Conservation (phyloP, 1,139 yeast genomes). For the Geotrichum klebahnii region DNA sequence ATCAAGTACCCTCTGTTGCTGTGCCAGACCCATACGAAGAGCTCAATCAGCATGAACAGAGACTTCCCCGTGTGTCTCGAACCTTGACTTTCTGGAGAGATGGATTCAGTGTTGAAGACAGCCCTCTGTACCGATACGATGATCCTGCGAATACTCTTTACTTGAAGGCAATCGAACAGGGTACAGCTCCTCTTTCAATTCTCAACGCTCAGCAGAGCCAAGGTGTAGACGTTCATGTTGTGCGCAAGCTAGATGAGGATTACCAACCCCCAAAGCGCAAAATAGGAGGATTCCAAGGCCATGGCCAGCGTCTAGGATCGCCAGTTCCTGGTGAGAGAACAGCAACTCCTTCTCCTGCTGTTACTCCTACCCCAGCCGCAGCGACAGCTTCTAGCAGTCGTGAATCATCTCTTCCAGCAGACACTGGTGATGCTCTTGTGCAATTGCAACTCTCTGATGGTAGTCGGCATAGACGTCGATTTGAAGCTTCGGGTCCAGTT, state of each 20-base stretch:
- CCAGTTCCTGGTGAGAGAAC: constrained; percentile 70
- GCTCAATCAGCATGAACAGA: constrained; percentile 8
- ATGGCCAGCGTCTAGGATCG: constrained; percentile 86
- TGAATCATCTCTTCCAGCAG: constrained; percentile 29
- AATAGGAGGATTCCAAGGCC: constrained; percentile 70
- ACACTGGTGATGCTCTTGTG: constrained; percentile 63
- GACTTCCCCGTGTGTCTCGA: constrained; percentile 35
- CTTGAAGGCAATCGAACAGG: constrained; percentile 75
- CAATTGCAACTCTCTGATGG: constrained; percentile 89
- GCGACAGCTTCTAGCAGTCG: constrained; percentile 15
- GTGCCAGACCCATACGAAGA: constrained; percentile 17
- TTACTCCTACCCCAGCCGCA: constrained; percentile 23
- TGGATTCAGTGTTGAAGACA: constrained; percentile 93
- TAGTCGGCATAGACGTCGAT: constrained; percentile 58
- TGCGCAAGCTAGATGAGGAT: constrained; percentile 74
- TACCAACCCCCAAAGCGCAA: constrained; percentile 67
- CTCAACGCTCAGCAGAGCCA: constrained; percentile 84
- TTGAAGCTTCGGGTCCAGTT: constrained; percentile 65
- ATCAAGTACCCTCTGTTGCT: constrained; percentile 29
- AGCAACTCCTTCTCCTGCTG: constrained; percentile 28
- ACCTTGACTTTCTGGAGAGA: constrained; percentile 93
- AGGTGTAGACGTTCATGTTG: constrained; percentile 92
- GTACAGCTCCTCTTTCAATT: constrained; percentile 86
- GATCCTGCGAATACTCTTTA: constrained; percentile 80
- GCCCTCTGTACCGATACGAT: constrained; percentile 77